A percentile compares a stretch with the other conserved stretches of the same genome.
Evolutionary conservation across 1,284 basidiomycete species (phyloP).

Genomic region (Malassezia furfur): DNA sequence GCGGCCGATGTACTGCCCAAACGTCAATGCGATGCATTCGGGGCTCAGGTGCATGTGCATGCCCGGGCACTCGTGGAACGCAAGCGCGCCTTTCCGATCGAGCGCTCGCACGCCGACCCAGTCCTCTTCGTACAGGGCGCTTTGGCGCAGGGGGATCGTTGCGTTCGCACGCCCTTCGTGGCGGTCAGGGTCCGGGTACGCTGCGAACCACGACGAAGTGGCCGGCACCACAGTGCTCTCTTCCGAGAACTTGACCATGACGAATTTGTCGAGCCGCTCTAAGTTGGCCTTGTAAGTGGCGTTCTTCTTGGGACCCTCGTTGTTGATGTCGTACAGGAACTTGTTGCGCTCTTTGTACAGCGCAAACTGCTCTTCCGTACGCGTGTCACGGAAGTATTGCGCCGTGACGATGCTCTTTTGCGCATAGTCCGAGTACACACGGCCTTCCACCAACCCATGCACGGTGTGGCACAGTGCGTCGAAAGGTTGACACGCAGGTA

Average conservation of each 20-base stretch:
- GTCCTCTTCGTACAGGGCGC: slow-evolving; percentile 71
- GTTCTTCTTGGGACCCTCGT: slow-evolving; percentile 29
- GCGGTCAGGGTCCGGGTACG: slow-evolving; percentile 25
- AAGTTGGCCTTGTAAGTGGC: slow-evolving; percentile 38
- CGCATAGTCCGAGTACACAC: slow-evolving; percentile 60
- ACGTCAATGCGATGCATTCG: slow-evolving; percentile 37
- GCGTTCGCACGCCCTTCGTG: slow-evolving; percentile 1
- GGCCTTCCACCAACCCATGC: slow-evolving; percentile 60
- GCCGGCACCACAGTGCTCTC: slow-evolving; percentile 41
- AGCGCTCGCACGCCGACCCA: slow-evolving; percentile 75
- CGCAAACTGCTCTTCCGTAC: slow-evolving; percentile 54
- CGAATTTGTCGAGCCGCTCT: slow-evolving; percentile 40
- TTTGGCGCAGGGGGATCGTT: slow-evolving; percentile 61
- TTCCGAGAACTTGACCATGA: slow-evolving; percentile 45
- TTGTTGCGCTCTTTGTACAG: slow-evolving; percentile 62
- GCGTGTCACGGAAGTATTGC: slow-evolving; percentile 83
- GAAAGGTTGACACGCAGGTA: slow-evolving; percentile 62
- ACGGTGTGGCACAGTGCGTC: slow-evolving; percentile 57
- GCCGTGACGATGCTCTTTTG: slow-evolving; percentile 55
- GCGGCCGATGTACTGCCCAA: slow-evolving; percentile 38
- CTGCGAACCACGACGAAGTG: slow-evolving; percentile 40
- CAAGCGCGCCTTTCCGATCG: slow-evolving; percentile 58
- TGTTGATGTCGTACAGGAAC: slow-evolving; percentile 51
- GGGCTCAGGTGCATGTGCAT: slow-evolving; percentile 41
- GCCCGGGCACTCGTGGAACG: slow-evolving; percentile 37